Percentiles rank a stretch among this genome's conserved stretches.
Evolutionary conservation across 345 rosid species (phyloP).

Genomic region (Gossypium mustelinum): DNA sequence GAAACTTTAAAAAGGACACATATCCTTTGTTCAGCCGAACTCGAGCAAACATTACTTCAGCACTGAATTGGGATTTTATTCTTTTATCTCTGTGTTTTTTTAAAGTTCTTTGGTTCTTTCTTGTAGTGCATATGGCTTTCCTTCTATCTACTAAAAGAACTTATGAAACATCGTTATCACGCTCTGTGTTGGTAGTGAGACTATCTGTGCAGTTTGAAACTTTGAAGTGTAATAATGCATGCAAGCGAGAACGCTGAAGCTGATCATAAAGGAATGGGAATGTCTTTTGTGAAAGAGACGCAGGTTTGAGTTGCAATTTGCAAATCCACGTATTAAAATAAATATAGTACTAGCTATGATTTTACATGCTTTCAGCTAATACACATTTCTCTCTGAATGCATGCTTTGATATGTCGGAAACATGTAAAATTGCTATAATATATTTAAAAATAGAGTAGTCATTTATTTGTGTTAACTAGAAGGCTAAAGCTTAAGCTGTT

Average conservation of each 20-base stretch:
- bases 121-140: background rate
- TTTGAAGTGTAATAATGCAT: background rate
- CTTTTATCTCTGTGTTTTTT: background rate
- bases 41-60: no score
- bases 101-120: background rate
- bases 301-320: conserved; percentile 29
- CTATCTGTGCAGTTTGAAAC: conserved; percentile 10
- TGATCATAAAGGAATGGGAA: background rate
- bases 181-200: conserved; percentile 9
- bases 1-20: no score
- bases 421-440: background rate
- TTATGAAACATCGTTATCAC: conserved; percentile 29
- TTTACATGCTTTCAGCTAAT: background rate
- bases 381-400: background rate
- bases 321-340: background rate
- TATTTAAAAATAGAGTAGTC: background rate
- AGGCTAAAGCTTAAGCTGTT: background rate
- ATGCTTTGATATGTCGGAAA: conserved; percentile 1
- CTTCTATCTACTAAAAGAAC: conserved; percentile 11
- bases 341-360: background rate
- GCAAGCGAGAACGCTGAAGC: conserved; percentile 10
- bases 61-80: background rate
- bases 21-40: no score
- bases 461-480: background rate
- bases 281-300: conserved; percentile 35